phyloP scores from a whole-genome alignment of 2,329 filamentous ascomycete species.

The Trichoderma sp. region DNA sequence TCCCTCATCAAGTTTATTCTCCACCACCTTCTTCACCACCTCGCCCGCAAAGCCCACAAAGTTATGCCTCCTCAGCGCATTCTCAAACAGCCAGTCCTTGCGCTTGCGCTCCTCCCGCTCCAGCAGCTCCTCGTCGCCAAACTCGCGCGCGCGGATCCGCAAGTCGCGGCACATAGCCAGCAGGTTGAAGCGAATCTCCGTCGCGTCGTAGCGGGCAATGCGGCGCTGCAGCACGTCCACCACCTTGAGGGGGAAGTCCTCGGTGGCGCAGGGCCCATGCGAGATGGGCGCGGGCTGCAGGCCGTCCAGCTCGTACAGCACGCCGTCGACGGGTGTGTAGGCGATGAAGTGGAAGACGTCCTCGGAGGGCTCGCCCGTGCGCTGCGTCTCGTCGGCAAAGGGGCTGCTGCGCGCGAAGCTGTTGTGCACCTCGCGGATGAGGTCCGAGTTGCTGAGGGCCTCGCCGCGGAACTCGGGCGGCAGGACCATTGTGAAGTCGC shows the following conservation, averaged over 20 bases:
- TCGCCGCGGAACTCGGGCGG: constrained; percentile 72
- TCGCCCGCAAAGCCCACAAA: constrained; percentile 96
- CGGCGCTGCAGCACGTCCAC: constrained; percentile 85
- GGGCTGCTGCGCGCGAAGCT: constrained; percentile 86
- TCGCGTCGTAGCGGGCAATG: constrained; percentile 79
- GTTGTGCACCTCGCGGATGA: constrained; percentile 82
- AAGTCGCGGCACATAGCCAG: constrained; percentile 89
- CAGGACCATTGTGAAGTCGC: constrained; percentile 84
- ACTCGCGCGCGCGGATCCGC: constrained; percentile 73
- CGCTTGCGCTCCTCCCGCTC: constrained; percentile 82
- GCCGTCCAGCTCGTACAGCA: constrained; percentile 92
- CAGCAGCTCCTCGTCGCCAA: constrained; percentile 80
- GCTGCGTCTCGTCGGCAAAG: constrained; percentile 87
- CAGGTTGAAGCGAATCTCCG: constrained; percentile 94
- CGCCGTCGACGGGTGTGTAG: constrained; percentile 79
- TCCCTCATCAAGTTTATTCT: constrained; percentile 69
- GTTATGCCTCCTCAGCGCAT: constrained; percentile 87
- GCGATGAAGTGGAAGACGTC: constrained; percentile 98
- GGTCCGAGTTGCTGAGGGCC: constrained; percentile 64
- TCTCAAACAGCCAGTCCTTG: constrained; percentile 90
- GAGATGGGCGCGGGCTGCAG: constrained; percentile 90
- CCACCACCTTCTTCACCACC: constrained; percentile 84
- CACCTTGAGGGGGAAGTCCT: constrained; percentile 76
- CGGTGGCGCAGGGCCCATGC: constrained; percentile 74
- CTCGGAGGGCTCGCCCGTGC: constrained; percentile 65